These are phyloP conservation scores for Aeminium ludgeri DNA, from an alignment of 495 filamentous ascomycete species.

Conservation along the genomic window DNA sequence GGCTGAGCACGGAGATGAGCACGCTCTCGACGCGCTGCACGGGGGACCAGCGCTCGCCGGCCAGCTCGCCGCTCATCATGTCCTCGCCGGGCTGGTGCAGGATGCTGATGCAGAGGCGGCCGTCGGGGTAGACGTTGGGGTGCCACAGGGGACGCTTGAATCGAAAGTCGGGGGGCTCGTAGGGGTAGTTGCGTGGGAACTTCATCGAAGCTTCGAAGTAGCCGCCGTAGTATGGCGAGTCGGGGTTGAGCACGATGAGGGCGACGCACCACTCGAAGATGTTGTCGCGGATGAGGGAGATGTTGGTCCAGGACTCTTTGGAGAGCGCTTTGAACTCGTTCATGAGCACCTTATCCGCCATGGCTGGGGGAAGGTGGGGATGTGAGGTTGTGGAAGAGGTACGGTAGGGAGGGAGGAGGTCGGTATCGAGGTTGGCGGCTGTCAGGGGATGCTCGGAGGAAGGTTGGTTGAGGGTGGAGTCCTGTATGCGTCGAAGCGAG, in stretches of 20 bases:
- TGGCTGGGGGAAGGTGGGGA: slow-evolving; percentile 7
- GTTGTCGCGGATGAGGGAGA: slow-evolving; percentile 54
- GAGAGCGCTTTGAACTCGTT: slow-evolving; percentile 68
- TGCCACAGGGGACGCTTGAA: slow-evolving; percentile 73
- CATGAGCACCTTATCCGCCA: slow-evolving; percentile 71
- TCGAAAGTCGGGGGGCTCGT: slow-evolving; percentile 65
- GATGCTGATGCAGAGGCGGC: slow-evolving; percentile 90
- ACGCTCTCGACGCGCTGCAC: slow-evolving; percentile 88
- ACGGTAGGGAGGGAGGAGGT: neutral
- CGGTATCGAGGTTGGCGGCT: neutral
- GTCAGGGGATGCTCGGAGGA: neutral
- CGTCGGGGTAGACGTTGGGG: slow-evolving; percentile 85
- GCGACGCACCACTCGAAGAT: slow-evolving; percentile 76
- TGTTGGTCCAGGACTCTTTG: slow-evolving; percentile 85
- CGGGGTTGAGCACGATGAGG: slow-evolving; percentile 79
- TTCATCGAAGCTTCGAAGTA: slow-evolving; percentile 83
- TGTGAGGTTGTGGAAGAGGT: neutral
- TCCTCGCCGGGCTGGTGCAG: slow-evolving; percentile 85
- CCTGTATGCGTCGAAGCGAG: too few relatives aligned
- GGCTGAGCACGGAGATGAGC: slow-evolving; percentile 76
- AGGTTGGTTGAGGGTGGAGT: neutral
- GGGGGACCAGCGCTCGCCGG: slow-evolving; percentile 81
- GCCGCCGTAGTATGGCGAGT: slow-evolving; percentile 78
- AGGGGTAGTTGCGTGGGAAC: slow-evolving; percentile 82
- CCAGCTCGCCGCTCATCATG: slow-evolving; percentile 74